Evolutionary conservation across 306 rosid species (phyloP), one percentile per base, ranked within the genome.

Genomic region (Luffa aegyptiaca): DNA sequence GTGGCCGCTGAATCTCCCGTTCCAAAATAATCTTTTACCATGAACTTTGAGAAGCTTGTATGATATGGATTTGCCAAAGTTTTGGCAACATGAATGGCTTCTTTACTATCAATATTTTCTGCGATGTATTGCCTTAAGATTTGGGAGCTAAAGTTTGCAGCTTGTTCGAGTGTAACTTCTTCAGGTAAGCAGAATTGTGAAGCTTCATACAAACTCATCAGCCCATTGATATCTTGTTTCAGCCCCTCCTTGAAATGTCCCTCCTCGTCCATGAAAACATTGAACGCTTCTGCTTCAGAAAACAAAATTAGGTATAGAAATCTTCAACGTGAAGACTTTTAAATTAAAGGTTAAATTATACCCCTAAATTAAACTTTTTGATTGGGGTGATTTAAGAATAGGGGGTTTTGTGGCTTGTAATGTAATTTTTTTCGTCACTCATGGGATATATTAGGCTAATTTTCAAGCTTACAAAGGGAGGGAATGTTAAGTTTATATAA

Each of bases 201-300:
- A 42, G 90, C 90, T 78, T 87, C 90, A 33, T 71, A 87, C 17
- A 84, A 78, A 49, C 77, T 79, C 87, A 84, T 77, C 58, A 84
- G 5, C 10, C 90, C 88, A 12, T 74, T 51, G 59, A 80, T 80
- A 62, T 84, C 76, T 52, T 64, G 36, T 31, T 52, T 9, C 10
- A 84, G n/a, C 18, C 0, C 56, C 26, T 45, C 13, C 36, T 53
- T 63, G 57, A 82, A 81, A 0, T 7, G 37, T 39, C 84, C 85
- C 14, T 80, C 71, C 3, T 77, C 37, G 39, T 86, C 85, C 74
- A 71, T 84, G 84, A 82, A 84, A 8, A 52, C 51, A 41, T 57
- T 41, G 10, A 84, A 77, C 8, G 82, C 79, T 11, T 81, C 87
- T 82, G 61, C 6, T 36, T 3, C 5, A 72, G 21, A 48, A 4